These are phyloP conservation scores for Plantago coronopus DNA, from an alignment of 305 asterid species.

Conservation along the genomic window DNA sequence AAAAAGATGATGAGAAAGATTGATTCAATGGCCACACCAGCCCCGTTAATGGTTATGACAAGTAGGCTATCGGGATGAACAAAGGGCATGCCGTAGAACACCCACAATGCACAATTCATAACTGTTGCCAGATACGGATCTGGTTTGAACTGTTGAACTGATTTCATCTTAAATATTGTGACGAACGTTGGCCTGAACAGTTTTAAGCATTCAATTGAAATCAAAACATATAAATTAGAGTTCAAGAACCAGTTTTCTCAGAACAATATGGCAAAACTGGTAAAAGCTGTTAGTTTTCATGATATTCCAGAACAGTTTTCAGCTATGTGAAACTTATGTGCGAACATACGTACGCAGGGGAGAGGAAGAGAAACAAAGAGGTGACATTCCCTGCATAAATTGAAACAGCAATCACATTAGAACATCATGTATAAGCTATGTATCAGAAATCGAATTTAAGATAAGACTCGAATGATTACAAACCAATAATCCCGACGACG, in stretches of 20 bases:
- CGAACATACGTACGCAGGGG: conserved; percentile 47
- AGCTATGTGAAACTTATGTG: too few relatives aligned
- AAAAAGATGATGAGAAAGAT: conserved; percentile 40
- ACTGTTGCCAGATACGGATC: conserved; percentile 57
- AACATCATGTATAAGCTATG: background rate
- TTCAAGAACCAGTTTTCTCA: too few relatives aligned
- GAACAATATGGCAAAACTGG: too few relatives aligned
- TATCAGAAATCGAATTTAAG: background rate
- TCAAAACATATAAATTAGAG: too few relatives aligned
- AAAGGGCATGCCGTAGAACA: conserved; percentile 68
- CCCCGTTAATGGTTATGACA: conserved; percentile 62
- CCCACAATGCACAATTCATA: conserved; percentile 71
- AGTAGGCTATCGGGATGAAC: conserved; percentile 63
- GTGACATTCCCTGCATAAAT: conserved; percentile 65
- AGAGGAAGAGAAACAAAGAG: conserved; percentile 56
- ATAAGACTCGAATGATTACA: conserved; percentile 19
- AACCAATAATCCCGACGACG: conserved; percentile 56
- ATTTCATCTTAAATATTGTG: conserved; percentile 41
- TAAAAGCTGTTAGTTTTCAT: too few relatives aligned
- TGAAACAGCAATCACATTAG: too few relatives aligned
- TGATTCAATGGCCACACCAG: conserved; percentile 45
- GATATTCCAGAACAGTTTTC: too few relatives aligned
- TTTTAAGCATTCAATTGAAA: too few relatives aligned
- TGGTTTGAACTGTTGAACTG: conserved; percentile 54
- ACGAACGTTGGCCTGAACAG: conserved; percentile 64